These are phyloP conservation scores for Solanum ossicruentum DNA, from an alignment of 257 asterid genomes.

Conservation along the genomic window DNA sequence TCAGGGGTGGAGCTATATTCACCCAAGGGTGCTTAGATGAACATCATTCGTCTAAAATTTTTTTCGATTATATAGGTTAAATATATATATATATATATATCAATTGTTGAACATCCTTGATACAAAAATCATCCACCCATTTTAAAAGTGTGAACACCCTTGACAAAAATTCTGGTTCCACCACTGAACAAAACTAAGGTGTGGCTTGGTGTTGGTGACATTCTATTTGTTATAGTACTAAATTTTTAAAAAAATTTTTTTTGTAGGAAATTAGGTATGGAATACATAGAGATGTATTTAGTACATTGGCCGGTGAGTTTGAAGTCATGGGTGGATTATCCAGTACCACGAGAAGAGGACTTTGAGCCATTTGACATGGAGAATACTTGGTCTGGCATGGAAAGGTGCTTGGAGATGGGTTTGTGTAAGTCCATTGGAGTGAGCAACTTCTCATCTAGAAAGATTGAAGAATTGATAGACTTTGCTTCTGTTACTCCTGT, in stretches of 20 bases:
- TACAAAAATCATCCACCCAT: too few relatives aligned
- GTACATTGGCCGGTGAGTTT: slow-evolving; percentile 87
- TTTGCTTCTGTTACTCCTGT: slow-evolving; percentile 56
- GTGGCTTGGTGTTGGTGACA: not conserved
- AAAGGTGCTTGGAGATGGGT: slow-evolving; percentile 57
- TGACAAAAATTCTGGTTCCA: too few relatives aligned
- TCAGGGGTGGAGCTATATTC: too few relatives aligned
- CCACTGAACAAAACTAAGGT: not conserved
- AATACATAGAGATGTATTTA: slow-evolving; percentile 66
- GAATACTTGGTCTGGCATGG: slow-evolving; percentile 73
- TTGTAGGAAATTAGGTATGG: slow-evolving; percentile 53
- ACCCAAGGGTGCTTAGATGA: too few relatives aligned
- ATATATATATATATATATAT: too few relatives aligned
- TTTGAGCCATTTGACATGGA: slow-evolving; percentile 42
- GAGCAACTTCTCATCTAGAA: slow-evolving; percentile 63
- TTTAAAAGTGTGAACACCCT: too few relatives aligned
- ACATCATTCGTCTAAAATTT: too few relatives aligned
- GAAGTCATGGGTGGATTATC: slow-evolving; percentile 50
- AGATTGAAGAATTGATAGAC: slow-evolving; percentile 31
- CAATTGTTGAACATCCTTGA: too few relatives aligned
- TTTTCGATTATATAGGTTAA: too few relatives aligned
- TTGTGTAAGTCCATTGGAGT: slow-evolving; percentile 67
- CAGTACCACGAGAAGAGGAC: slow-evolving; percentile 53
- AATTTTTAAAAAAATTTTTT: too few relatives aligned
- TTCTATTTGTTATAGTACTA: too few relatives aligned